Conservation (phyloP, 2,329 filamentous ascomycete genomes). For the Ophiostoma sp. region DNA sequence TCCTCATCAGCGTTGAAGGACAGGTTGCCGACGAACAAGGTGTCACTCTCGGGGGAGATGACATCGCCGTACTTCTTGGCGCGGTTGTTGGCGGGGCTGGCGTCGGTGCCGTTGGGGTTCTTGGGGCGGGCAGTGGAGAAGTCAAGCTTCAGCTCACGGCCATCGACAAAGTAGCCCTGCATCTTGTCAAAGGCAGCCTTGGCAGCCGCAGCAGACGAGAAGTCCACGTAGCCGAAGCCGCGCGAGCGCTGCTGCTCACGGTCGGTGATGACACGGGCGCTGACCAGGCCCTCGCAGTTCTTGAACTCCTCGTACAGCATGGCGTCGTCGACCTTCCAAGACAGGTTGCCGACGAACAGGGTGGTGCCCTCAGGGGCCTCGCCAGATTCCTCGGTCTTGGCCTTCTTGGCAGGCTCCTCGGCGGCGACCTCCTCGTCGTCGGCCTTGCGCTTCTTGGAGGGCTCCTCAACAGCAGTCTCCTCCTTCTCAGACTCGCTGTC, state of each 20-base stretch:
- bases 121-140: conserved; percentile 35
- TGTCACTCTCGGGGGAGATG: conserved; percentile 73
- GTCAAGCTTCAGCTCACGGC: conserved; percentile 37
- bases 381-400: conserved; percentile 38
- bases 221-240: conserved; percentile 93
- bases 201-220: conserved; percentile 52
- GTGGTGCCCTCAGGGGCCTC: conserved; percentile 44
- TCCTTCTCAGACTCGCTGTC: conserved; percentile 31
- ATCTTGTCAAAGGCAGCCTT: conserved; percentile 39
- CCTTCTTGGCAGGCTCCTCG: conserved; percentile 62
- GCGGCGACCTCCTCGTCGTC: conserved; percentile 45
- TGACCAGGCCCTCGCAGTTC: conserved; percentile 64
- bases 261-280: conserved; percentile 78
- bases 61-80: conserved; percentile 70
- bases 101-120: conserved; percentile 29
- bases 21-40: conserved; percentile 87
- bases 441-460: conserved; percentile 63
- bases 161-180: conserved; percentile 35
- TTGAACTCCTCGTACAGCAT: conserved; percentile 76
- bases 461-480: conserved; percentile 42
- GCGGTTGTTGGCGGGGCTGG: conserved; percentile 56
- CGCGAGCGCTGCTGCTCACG: conserved; percentile 75
- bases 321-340: conserved; percentile 85
- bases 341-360: conserved; percentile 84
- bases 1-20: conserved; percentile 79